Evolutionary conservation across 805 yeast species (phyloP).

Genomic region (Lachancea quebecensis): DNA sequence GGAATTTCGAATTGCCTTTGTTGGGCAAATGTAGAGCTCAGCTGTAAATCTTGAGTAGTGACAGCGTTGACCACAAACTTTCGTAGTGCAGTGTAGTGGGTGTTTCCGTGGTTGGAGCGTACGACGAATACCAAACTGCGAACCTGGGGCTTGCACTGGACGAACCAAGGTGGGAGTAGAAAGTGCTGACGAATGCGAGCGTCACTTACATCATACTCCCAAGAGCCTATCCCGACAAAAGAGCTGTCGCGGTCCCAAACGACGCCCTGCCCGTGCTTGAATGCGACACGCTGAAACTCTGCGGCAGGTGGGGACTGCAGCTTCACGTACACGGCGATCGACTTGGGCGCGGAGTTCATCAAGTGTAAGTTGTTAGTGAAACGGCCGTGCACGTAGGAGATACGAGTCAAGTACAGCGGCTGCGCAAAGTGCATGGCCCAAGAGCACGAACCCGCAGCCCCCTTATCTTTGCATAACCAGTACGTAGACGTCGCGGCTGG

Average conservation of each 20-base stretch:
- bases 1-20: conserved; percentile 16
- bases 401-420: conserved; percentile 33
- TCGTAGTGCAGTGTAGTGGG: conserved; percentile 32
- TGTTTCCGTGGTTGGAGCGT: conserved; percentile 33
- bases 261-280: conserved; percentile 9
- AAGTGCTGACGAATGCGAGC: conserved; percentile 26
- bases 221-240: conserved; percentile 26
- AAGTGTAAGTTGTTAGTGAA: conserved; percentile 33
- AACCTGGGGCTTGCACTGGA: conserved; percentile 26
- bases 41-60: conserved; percentile 30
- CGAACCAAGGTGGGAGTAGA: conserved; percentile 27
- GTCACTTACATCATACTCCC: conserved; percentile 22
- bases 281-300: conserved; percentile 9
- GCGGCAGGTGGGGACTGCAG: conserved; percentile 10
- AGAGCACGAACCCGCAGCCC: conserved; percentile 20
- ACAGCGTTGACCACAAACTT: conserved; percentile 40
- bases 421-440: conserved; percentile 35
- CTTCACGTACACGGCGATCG: conserved; percentile 29
- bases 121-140: conserved; percentile 30
- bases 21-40: conserved; percentile 17
- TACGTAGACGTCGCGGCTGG: conserved; percentile 21
- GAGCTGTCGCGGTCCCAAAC: conserved; percentile 15
- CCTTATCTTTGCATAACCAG: conserved; percentile 25
- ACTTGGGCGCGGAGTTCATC: conserved; percentile 36
- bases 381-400: conserved; percentile 34